Conservation (phyloP, 345 rosid species). For the Noccaea bulbosa region DNA sequence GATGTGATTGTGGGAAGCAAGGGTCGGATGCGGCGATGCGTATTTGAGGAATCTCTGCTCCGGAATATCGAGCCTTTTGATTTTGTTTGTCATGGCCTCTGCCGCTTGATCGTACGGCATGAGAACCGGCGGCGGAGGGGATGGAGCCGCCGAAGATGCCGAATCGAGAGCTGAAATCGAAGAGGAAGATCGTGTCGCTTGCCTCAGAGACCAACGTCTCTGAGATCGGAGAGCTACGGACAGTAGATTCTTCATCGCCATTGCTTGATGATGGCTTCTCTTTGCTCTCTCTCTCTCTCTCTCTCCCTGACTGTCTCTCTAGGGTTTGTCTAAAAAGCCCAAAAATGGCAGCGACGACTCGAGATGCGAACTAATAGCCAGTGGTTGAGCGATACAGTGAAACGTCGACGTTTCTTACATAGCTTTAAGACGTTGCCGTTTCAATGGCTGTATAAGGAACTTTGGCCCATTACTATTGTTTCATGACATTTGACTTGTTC, state of each 20-base stretch:
- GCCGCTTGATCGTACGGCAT: constrained; percentile 88
- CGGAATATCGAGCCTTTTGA: constrained; percentile 73
- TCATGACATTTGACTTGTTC: neutral
- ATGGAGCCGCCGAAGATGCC: constrained; percentile 37
- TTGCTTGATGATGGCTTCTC: constrained; percentile 41
- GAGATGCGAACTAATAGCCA: constrained; percentile 39
- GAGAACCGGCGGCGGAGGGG: constrained; percentile 64
- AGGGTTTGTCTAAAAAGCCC: constrained; percentile 41
- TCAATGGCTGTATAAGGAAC: neutral
- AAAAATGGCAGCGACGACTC: constrained; percentile 38
- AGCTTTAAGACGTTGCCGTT: neutral
- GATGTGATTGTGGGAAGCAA: constrained; percentile 70
- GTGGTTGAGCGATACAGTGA: constrained; percentile 12
- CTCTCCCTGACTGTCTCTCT: constrained; percentile 9
- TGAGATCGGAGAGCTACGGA: constrained; percentile 64
- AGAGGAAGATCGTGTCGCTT: constrained; percentile 51
- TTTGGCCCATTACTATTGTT: neutral
- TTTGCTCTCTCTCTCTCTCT: neutral
- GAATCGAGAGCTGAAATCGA: constrained; percentile 49
- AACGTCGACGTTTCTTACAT: neutral
- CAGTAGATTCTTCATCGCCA: constrained; percentile 58
- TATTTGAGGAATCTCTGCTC: constrained; percentile 88
- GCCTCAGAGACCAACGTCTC: constrained; percentile 42
- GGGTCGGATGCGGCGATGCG: constrained; percentile 82
- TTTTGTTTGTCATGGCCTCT: constrained; percentile 59